These are phyloP conservation scores for Mycosphaerella sp. DNA, from an alignment of 2,329 filamentous ascomycete genomes.

Conservation along the genomic window DNA sequence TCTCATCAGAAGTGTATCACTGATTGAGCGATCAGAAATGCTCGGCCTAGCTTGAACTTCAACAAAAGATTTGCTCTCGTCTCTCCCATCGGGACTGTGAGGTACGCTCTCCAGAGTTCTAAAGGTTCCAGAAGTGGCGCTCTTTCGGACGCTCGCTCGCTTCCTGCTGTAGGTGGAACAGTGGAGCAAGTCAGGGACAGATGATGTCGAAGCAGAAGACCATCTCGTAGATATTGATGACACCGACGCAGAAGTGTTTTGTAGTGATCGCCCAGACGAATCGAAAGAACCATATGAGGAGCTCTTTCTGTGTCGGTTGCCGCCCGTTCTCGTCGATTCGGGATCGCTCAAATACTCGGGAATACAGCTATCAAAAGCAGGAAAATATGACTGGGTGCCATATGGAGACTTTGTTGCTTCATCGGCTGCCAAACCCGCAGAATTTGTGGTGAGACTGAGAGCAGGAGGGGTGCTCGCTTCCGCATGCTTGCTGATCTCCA, in stretches of 20 bases:
- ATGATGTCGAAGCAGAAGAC: constrained; percentile 28
- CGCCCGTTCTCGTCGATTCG: constrained; percentile 21
- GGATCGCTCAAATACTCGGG: constrained; percentile 27
- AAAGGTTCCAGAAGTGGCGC: constrained; percentile 13
- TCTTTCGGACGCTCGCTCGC: constrained; percentile 11
- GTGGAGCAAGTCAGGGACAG: constrained; percentile 29
- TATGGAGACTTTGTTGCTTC: constrained; percentile 11
- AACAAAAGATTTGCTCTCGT: constrained; percentile 1
- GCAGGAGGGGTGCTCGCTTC: constrained; percentile 17
- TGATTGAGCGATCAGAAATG: constrained; percentile 8
- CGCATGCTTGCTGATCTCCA: constrained; percentile 8
- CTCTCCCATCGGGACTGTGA: constrained; percentile 19
- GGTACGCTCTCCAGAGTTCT: constrained; percentile 25
- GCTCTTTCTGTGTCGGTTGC: constrained; percentile 25
- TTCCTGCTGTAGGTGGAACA: constrained; percentile 16
- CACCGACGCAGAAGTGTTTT: constrained; percentile 13
- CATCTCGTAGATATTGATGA: constrained; percentile 24
- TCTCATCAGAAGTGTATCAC: constrained; percentile 18
- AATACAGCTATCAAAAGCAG: constrained; percentile 17
- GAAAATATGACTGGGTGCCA: constrained; percentile 17
- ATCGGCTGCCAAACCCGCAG: constrained; percentile 1
- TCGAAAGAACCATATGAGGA: constrained; percentile 28
- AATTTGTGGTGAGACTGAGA: constrained; percentile 13
- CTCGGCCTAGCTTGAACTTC: background rate
- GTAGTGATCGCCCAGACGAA: constrained; percentile 20